phyloP scores from a whole-genome alignment of 495 filamentous ascomycete species.

The Parathielavia hyrcaniae region DNA sequence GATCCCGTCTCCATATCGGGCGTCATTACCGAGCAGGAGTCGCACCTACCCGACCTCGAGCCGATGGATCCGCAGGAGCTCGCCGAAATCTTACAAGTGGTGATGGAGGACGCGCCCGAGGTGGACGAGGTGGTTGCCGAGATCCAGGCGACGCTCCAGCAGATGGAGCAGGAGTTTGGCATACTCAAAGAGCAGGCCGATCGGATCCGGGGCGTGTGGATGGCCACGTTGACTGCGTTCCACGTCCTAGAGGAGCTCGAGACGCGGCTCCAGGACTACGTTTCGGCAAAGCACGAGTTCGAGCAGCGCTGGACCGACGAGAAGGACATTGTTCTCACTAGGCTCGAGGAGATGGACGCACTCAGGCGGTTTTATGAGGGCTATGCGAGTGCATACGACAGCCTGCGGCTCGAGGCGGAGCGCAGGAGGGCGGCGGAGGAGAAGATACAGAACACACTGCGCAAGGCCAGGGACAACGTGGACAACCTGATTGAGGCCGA shows the following conservation, averaged over 20 bases:
- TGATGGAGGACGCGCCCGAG: conserved; percentile 75
- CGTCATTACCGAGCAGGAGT: conserved; percentile 53
- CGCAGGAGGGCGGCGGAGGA: conserved; percentile 63
- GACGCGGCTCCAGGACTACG: conserved; percentile 56
- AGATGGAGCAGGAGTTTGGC: conserved; percentile 66
- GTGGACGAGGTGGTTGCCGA: conserved; percentile 88
- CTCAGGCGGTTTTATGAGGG: conserved; percentile 73
- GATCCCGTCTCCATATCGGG: conserved; percentile 53
- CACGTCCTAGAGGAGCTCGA: conserved; percentile 62
- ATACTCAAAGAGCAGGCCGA: conserved; percentile 52
- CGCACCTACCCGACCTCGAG: conserved; percentile 54
- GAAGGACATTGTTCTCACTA: conserved; percentile 56
- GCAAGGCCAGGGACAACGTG: conserved; percentile 67
- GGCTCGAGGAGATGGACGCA: conserved; percentile 65
- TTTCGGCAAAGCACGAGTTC: conserved; percentile 66
- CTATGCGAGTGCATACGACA: conserved; percentile 77
- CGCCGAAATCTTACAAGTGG: conserved; percentile 72
- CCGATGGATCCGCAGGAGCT: conserved; percentile 70
- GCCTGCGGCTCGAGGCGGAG: conserved; percentile 73
- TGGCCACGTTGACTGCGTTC: conserved; percentile 52
- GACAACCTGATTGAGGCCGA: conserved; percentile 72
- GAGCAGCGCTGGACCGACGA: conserved; percentile 68
- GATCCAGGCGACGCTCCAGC: conserved; percentile 64
- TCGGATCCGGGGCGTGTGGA: conserved; percentile 46
- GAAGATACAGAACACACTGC: conserved; percentile 65